A percentile compares a stretch with the other conserved stretches of the same genome.
These are phyloP conservation scores for Fusarium incarnatum DNA, from an alignment of 2,329 filamentous ascomycete genomes.

Conservation along the genomic window DNA sequence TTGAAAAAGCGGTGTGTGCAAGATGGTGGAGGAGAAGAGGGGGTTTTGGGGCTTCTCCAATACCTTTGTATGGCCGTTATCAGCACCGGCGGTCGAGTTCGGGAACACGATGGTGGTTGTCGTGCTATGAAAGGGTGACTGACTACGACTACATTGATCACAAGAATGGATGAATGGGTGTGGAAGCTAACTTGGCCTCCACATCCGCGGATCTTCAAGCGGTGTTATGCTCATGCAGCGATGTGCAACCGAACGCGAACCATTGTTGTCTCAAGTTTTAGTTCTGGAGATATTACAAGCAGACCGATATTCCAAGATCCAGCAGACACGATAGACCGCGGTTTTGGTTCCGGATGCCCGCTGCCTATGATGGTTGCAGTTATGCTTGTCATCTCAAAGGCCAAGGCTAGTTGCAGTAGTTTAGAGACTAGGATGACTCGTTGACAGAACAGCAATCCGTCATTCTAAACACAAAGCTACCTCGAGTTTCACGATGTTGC, in stretches of 20 bases:
- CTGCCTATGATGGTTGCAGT: constrained; percentile 28
- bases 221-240: constrained; percentile 45
- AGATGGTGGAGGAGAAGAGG: constrained; percentile 43
- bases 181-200: constrained; percentile 22
- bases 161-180: constrained; percentile 6
- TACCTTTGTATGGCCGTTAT: constrained; percentile 15
- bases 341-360: constrained; percentile 9
- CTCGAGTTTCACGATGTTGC: constrained; percentile 4
- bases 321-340: constrained; percentile 10
- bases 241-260: constrained; percentile 12
- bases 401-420: constrained; percentile 26
- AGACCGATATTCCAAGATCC: constrained; percentile 16
- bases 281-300: constrained; percentile 7
- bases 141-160: constrained; percentile 8
- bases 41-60: constrained; percentile 34
- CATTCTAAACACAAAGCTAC: not conserved
- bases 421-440: constrained; percentile 18
- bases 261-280: constrained; percentile 12
- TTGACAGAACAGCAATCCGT: not conserved
- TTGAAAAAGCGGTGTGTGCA: constrained; percentile 45
- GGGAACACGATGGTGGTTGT: constrained; percentile 18
- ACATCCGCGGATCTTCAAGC: constrained; percentile 34
- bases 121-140: constrained; percentile 6
- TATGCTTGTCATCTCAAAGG: constrained; percentile 39
- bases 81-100: constrained; percentile 22